phyloP scores from a whole-genome alignment of 352 stramenopile species.

The Phytophthora pseudosyringae region DNA sequence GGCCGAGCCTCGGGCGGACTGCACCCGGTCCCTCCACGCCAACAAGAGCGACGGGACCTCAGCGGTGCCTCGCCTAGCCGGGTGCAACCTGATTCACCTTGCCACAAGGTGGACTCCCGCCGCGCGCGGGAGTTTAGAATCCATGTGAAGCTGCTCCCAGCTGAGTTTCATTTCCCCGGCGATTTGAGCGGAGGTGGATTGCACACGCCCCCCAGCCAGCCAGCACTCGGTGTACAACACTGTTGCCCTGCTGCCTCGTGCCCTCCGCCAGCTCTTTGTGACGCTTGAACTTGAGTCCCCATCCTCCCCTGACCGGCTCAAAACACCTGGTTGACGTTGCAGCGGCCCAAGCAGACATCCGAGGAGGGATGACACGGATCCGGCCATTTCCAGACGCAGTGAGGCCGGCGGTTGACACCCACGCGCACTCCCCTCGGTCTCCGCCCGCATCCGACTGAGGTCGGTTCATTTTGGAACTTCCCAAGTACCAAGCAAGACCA shows the following conservation, averaged over 20 bases:
- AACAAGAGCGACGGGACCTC: no score
- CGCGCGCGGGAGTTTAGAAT: neutral
- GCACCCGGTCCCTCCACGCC: no score
- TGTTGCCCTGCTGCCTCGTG: no score
- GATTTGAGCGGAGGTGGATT: slow-evolving; percentile 14
- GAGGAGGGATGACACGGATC: slow-evolving; percentile 14
- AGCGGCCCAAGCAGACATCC: slow-evolving; percentile 13
- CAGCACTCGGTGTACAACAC: no score
- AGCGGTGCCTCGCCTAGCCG: no score
- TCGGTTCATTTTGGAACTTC: slow-evolving; percentile 15
- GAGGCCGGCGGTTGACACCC: neutral
- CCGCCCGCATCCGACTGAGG: neutral
- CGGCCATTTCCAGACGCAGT: neutral
- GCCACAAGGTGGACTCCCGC: no score
- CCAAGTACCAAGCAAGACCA: slow-evolving; percentile 18
- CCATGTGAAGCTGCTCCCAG: neutral
- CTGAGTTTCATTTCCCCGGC: slow-evolving; percentile 2
- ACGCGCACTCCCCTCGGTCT: neutral
- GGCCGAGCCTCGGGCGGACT: no score
- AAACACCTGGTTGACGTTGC: slow-evolving; percentile 33
- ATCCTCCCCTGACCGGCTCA: slow-evolving; percentile 14
- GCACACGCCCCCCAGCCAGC: no score
- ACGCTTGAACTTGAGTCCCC: slow-evolving; percentile 31
- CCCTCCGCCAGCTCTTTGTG: slow-evolving; percentile 20
- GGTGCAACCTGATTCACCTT: no score